Evolutionary conservation across 495 filamentous ascomycete species (phyloP), one percentile per base, ranked within the genome.

Genomic region (Aspergillus cavernicola): DNA sequence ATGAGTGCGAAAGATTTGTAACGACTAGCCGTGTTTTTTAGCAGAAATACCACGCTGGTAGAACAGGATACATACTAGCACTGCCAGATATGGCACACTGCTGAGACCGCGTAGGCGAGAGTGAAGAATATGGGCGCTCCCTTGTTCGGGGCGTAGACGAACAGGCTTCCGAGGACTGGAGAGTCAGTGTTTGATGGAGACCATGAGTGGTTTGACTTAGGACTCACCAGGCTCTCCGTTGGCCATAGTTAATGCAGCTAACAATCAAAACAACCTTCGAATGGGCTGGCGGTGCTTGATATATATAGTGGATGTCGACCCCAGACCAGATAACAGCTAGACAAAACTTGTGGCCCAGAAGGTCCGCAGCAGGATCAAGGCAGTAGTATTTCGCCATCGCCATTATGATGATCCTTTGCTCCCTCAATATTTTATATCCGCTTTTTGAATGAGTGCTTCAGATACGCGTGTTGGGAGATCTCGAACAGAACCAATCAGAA

Each of bases 101-200:
- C 76, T 3, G 81, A 82, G 2, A 72, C 52, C 2, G 69, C 61
- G 60, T 83, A 86, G 3, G 80, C 68, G 22, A 80, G 58, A 11
- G 77, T 68, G 49, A 83, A 85, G 53, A 82, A 73, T 26, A 84
- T 66, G 0, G 83, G 80, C 0, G 82, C 83, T 5, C 65, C 78
- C 57, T 84, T 83, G 63, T 84, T 85, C 0, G 85, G 85, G n/a
- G 77, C 77, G 61, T 85, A 86, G 59, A 80, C 75, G 67, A 75
- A 86, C 24, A 81, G 59, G 55, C 78, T 83, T 8, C 45, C 22
- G 1, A 37, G 32, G 6, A 48, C 45, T 48, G 15, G 11, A 28
- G 9, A 9, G 35, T 38, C 24, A 44, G 20, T 16, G 26, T 28
- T 1, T 10, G 24, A 6, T 15, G 44, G 68, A 69, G 5, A 72